Conservation (phyloP, 768 basidiomycete species). For the Leccinellum luteum region DNA sequence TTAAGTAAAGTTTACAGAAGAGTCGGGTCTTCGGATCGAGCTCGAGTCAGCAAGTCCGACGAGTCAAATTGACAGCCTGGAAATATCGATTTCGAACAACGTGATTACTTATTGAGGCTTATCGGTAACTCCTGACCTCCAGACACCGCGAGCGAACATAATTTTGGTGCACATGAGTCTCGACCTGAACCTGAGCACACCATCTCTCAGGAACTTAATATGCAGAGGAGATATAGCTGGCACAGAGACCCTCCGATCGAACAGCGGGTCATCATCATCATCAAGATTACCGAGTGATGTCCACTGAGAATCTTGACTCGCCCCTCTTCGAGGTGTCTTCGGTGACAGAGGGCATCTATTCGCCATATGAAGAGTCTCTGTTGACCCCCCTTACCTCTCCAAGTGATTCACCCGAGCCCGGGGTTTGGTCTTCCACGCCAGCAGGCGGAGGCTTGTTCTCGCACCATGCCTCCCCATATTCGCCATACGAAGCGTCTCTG, state of each 20-base stretch:
- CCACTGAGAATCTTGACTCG: background rate
- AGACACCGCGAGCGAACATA: background rate
- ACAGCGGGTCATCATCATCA: background rate
- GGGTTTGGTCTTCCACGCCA: background rate
- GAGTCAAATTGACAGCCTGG: too few species aligned
- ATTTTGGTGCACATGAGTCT: background rate
- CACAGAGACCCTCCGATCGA: background rate
- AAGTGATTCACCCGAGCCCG: constrained; percentile 1
- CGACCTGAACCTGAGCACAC: background rate
- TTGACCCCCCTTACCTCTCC: constrained; percentile 13
- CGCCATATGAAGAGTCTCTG: constrained; percentile 6
- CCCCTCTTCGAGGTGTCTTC: constrained; percentile 1
- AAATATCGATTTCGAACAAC: background rate
- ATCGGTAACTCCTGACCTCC: background rate
- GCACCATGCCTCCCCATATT: background rate
- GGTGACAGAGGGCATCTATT: constrained; percentile 1
- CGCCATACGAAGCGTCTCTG: constrained; percentile 6
- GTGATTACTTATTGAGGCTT: background rate
- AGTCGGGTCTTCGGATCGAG: background rate
- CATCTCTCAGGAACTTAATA: background rate
- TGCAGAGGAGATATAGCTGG: background rate
- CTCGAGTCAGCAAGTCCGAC: background rate
- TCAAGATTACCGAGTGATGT: constrained; percentile 1
- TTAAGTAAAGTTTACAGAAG: too few species aligned
- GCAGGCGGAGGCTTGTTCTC: too few species aligned